Percentiles rank a stretch among this genome's conserved stretches.
phyloP scores from a whole-genome alignment of 345 rosid genomes.

The Litchi chinensis region DNA sequence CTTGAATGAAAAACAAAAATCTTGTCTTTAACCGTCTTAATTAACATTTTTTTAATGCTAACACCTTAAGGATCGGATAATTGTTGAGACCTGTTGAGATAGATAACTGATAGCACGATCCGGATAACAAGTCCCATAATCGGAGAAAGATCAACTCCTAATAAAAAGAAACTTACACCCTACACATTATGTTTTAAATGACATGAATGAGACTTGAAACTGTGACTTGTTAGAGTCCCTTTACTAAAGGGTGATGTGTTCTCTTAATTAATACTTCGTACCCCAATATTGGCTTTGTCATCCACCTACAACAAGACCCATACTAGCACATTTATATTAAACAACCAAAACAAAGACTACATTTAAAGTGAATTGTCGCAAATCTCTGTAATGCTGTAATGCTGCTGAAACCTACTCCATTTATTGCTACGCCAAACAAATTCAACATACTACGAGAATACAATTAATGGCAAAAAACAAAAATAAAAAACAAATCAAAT shows the following conservation, averaged over 20 bases:
- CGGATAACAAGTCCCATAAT: too few relatives aligned
- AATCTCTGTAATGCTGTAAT: neutral
- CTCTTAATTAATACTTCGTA: neutral
- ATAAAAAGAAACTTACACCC: too few relatives aligned
- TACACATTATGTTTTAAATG: too few relatives aligned
- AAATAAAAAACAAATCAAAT: neutral
- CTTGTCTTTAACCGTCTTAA: neutral
- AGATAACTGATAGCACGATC: too few relatives aligned
- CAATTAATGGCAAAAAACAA: neutral
- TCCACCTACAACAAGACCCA: neutral
- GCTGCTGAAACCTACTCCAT: neutral
- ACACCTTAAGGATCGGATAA: too few relatives aligned
- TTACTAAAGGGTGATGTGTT: too few relatives aligned
- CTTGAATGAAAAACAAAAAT: neutral
- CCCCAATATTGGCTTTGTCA: neutral
- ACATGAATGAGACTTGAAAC: too few relatives aligned
- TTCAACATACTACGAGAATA: neutral
- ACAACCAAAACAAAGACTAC: neutral
- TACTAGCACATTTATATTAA: neutral
- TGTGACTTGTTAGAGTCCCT: too few relatives aligned
- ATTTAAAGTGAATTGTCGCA: slow-evolving; percentile 7
- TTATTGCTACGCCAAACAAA: slow-evolving; percentile 1
- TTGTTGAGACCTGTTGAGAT: too few relatives aligned
- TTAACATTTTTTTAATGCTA: too few relatives aligned
- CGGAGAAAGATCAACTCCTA: too few relatives aligned